Evolutionary conservation across 1,139 yeast genomes (phyloP).

Genomic region (Yamadazyma atmosphaerica): DNA sequence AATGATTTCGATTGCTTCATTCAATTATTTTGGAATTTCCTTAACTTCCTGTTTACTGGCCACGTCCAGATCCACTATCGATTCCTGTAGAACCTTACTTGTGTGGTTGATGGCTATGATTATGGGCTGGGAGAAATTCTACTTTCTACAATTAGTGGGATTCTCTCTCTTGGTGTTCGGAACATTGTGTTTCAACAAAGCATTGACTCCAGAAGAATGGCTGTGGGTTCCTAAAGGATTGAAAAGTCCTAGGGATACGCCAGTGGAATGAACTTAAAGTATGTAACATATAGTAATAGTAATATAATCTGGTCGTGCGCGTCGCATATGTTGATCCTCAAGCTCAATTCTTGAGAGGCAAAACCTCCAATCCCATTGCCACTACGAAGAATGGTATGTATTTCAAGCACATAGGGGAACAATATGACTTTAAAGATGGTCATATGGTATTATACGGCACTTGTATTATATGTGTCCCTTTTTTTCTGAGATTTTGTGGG

Average conservation of each 20-base stretch:
- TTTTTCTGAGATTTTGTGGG: too few relatives aligned
- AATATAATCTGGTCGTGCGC: too few relatives aligned
- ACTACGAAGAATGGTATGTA: conserved; percentile 9
- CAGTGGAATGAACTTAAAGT: too few relatives aligned
- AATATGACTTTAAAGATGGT: too few relatives aligned
- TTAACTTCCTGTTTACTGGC: conserved; percentile 69
- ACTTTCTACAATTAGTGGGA: conserved; percentile 61
- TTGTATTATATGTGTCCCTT: too few relatives aligned
- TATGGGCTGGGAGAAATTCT: conserved; percentile 80
- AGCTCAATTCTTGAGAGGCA: too few relatives aligned
- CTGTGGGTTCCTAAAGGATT: conserved; percentile 47
- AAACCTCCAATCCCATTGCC: conserved; percentile 5
- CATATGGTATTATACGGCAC: too few relatives aligned
- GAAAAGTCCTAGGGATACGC: conserved; percentile 18
- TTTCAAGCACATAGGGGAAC: too few relatives aligned
- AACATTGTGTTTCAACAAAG: conserved; percentile 73
- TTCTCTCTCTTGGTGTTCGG: conserved; percentile 68
- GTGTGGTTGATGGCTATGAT: conserved; percentile 75
- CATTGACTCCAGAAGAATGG: conserved; percentile 52
- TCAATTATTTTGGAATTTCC: conserved; percentile 75
- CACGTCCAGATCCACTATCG: conserved; percentile 77
- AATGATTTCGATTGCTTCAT: conserved; percentile 70
- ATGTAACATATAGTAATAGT: too few relatives aligned
- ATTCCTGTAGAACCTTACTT: conserved; percentile 71
- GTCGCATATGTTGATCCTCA: too few relatives aligned